Base-by-base conservation (phyloP, 228 moss, liverwort and hornwort species). In the Sphagnum magellanicum region DNA sequence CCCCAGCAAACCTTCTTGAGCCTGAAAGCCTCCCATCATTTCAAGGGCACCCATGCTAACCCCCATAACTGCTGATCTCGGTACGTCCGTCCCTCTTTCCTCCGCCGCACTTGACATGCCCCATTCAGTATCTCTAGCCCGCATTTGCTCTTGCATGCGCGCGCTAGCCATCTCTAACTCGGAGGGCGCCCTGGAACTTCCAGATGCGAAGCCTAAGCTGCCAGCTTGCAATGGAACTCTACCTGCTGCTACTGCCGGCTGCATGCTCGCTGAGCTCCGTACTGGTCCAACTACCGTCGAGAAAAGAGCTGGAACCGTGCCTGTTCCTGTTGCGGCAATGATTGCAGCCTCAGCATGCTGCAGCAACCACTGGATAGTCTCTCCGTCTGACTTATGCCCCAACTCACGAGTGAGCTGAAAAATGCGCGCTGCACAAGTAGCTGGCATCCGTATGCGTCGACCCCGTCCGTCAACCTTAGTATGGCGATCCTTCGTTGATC, bases 401-500 rank as follows among this genome's bases (percentile, higher is more conserved):
- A 98, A 90, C 73, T 98, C 98, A 51, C 93, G 78, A 3, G 98
- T 98, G 17, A 98, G 98, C 87, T 98, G 98, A 66, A 98, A 98
- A 82, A 98, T 98, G 70, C 98, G 87, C 32, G 98, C 98, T 3
- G 98, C 98, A 64, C 98, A 98, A 12, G 98, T 82, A 48, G 98
- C 98, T 57, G 98, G 98, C 98, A 98, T 98, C 72, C 98, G 91
- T 81, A 98, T 98, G 79, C 98, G 91, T 10, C 98, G 83, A 71
- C 98, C 98, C 2, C 98, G 87, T 51, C 98, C 98, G 73, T 98
- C 98, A 48, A 98, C 98, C 79, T 98, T 98, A 4, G 98, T 98
- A 16, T 98, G 98, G 72, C 98, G 84, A 64, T 98, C 98, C 78
- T 98, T 98, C 49, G 98, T 98, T 6, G 98, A 98, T 32, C 32